phyloP scores from a whole-genome alignment of 108 stramenopile species.

The Cylindrotheca closterium region DNA sequence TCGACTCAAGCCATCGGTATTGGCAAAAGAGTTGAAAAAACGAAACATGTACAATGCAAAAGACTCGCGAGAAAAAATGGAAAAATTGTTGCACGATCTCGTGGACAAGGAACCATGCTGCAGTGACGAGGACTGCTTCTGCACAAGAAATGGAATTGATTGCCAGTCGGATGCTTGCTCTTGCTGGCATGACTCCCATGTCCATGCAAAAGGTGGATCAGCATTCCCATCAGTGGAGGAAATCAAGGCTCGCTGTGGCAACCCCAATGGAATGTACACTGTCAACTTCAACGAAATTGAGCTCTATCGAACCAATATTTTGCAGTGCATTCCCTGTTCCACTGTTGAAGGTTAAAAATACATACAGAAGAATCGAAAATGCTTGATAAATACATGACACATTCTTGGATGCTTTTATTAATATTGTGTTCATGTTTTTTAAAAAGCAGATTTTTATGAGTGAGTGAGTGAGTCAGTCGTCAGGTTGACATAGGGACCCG shows the following conservation, averaged over 20 bases:
- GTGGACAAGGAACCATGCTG: slow-evolving; percentile 80
- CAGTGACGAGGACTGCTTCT: slow-evolving; percentile 64
- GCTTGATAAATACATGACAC: no score
- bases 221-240: slow-evolving; percentile 23
- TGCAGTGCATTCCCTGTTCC: slow-evolving; percentile 2
- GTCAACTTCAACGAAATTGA: slow-evolving; percentile 61
- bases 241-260: slow-evolving; percentile 72
- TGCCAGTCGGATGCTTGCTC: slow-evolving; percentile 85
- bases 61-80: slow-evolving; percentile 59
- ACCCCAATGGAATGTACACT: slow-evolving; percentile 66
- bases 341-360: no score
- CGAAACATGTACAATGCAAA: slow-evolving; percentile 48
- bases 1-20: slow-evolving; percentile 59
- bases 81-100: slow-evolving; percentile 55
- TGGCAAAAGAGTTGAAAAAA: slow-evolving; percentile 77
- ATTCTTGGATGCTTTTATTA: no score
- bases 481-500: no score
- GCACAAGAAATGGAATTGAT: slow-evolving; percentile 66
- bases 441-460: no score
- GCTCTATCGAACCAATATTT: slow-evolving; percentile 40
- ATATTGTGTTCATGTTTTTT: no score
- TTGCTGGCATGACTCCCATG: slow-evolving; percentile 80
- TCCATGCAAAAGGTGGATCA: slow-evolving; percentile 9
- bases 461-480: no score
- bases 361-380: no score